Percentiles rank a stretch among this genome's conserved stretches.
These are phyloP conservation scores for Candida dajiaensis DNA, from an alignment of 805 yeast species.

Conservation along the genomic window DNA sequence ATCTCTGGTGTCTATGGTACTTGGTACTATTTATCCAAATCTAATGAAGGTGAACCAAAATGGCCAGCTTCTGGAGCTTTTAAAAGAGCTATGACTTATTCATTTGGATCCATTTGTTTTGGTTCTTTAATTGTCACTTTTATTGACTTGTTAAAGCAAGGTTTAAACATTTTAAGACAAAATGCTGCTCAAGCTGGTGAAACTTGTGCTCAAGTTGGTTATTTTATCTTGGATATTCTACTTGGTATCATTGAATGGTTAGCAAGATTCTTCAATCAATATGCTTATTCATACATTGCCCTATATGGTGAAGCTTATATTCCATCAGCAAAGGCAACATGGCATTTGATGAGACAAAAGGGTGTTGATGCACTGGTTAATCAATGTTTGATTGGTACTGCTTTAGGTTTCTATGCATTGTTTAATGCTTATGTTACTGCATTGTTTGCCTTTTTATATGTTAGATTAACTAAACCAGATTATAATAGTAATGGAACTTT, in stretches of 20 bases:
- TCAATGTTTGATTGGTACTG: constrained; percentile 75
- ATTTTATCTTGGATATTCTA: constrained; percentile 50
- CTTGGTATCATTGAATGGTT: constrained; percentile 70
- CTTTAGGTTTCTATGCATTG: constrained; percentile 69
- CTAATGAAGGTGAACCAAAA: constrained; percentile 74
- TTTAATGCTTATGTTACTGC: constrained; percentile 66
- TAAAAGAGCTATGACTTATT: constrained; percentile 72
- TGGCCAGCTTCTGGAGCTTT: constrained; percentile 80
- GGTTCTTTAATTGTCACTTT: constrained; percentile 72
- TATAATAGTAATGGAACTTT: constrained; percentile 55
- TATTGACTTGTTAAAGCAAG: constrained; percentile 58
- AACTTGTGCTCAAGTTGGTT: constrained; percentile 45
- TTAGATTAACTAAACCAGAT: constrained; percentile 60
- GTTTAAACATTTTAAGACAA: constrained; percentile 46
- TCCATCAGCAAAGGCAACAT: constrained; percentile 74
- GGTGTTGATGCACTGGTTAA: constrained; percentile 83
- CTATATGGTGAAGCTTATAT: constrained; percentile 78
- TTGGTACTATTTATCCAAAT: constrained; percentile 78
- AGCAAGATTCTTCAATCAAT: constrained; percentile 81
- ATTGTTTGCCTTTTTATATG: constrained; percentile 57
- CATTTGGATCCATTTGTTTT: constrained; percentile 86
- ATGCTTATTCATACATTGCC: constrained; percentile 83
- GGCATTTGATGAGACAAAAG: constrained; percentile 67
- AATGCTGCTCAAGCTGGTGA: constrained; percentile 47
- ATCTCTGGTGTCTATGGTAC: constrained; percentile 83